Base-by-base conservation (phyloP, 1,139 yeast genomes). In the Debaryomyces psychrophilus region DNA sequence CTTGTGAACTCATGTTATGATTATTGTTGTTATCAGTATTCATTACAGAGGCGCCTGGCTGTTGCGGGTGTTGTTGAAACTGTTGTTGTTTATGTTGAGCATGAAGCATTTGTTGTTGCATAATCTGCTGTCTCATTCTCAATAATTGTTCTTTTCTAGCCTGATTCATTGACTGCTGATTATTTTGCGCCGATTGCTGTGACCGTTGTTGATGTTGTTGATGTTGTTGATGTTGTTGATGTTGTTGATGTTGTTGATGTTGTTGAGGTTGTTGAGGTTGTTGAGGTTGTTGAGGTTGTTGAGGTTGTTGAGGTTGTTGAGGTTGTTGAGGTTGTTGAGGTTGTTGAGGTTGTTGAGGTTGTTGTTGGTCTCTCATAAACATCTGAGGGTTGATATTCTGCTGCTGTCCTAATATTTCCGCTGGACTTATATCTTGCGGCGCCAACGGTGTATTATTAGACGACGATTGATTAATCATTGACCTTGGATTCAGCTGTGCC, bases 71-170 rank as follows among this genome's bases (percentile, higher is more conserved):
- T 36, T 49, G 56, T 33, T 46, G 59, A 22, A 45, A 50, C 43
- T 45, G 54, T 34, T 46, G 56, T 38, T 59, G 63, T 38, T 50
- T 53, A 41, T 60, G 64, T 44, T 55, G 55, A 5, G 54, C 53
- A 31, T 60, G 66, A 37, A 65, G 65, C 69, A 65, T 65, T 45
- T 68, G 72, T 53, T 68, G 73, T 41, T 69, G 75, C 67, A 67
- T 64, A n/a, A 68, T 65, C 54, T 69, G 75, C 49, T 68, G 74
- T 44, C 74, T 62, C 74, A 69, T 69, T 39, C 67, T 58, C 47
- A 60, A 47, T 23, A 69, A 51, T 53, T 59, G 60, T 45, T 68
- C 67, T 54, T 58, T 63, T 59, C 62, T 60, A 52, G 52, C 51
- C 46, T 43, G 55, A 44, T 53, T 54, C 17, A 48, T 43, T n/a